These are phyloP conservation scores for Epicoccum nigrum DNA, from an alignment of 2,329 filamentous ascomycete species.

Conservation along the genomic window DNA sequence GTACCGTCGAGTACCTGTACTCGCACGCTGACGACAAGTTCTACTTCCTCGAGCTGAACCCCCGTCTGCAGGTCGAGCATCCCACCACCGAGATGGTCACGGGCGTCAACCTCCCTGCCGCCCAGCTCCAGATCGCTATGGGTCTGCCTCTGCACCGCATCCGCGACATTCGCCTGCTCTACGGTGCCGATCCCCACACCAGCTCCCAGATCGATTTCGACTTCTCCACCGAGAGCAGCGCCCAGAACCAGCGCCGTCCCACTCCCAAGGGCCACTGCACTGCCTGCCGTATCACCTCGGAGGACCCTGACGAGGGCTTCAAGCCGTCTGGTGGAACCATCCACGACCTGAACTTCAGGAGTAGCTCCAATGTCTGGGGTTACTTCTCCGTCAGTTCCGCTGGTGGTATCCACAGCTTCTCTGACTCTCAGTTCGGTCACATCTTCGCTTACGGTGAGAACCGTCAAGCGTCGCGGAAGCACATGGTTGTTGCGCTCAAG, in stretches of 20 bases:
- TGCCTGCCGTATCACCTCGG: slow-evolving; percentile 97
- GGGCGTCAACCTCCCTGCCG: slow-evolving; percentile 94
- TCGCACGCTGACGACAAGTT: slow-evolving; percentile 98
- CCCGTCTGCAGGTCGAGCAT: slow-evolving; percentile 98
- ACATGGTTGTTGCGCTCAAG: slow-evolving; percentile 99
- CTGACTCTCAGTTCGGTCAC: slow-evolving; percentile 97
- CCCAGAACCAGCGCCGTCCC: slow-evolving; percentile 84
- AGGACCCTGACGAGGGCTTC: slow-evolving; percentile 98
- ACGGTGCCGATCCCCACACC: slow-evolving; percentile 90
- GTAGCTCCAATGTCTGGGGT: slow-evolving; percentile 98
- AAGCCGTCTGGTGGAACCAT: slow-evolving; percentile 99
- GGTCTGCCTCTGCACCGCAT: slow-evolving; percentile 95
- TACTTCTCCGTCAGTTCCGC: slow-evolving; percentile 99
- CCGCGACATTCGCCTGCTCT: slow-evolving; percentile 92
- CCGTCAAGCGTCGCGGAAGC: slow-evolving; percentile 91
- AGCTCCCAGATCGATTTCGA: slow-evolving; percentile 92
- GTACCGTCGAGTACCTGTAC: slow-evolving; percentile 98
- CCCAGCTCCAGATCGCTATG: slow-evolving; percentile 98
- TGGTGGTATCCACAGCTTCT: slow-evolving; percentile 98
- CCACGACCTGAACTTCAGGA: slow-evolving; percentile 98
- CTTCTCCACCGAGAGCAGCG: slow-evolving; percentile 85
- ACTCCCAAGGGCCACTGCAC: slow-evolving; percentile 96
- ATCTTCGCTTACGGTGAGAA: slow-evolving; percentile 99
- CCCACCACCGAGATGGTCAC: slow-evolving; percentile 99
- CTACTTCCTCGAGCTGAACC: slow-evolving; percentile 98